Percentiles rank a stretch among this genome's conserved stretches.
Conservation (phyloP, 805 yeast species). For the Saturnispora bothae region DNA sequence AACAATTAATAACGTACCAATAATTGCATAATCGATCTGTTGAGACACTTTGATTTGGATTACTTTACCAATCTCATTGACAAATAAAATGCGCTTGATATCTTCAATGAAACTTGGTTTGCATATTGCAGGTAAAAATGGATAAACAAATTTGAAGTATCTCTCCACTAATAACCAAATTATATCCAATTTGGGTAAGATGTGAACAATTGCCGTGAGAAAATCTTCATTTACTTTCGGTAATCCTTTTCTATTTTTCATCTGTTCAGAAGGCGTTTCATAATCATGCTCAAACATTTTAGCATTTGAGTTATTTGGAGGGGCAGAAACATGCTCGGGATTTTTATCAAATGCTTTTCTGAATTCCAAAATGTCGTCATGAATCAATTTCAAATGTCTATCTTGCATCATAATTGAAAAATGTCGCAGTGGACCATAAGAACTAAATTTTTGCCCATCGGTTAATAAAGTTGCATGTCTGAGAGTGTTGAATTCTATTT, state of each 20-base stretch:
- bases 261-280: background rate
- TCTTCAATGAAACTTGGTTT: constrained; percentile 24
- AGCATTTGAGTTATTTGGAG: background rate
- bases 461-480: background rate
- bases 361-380: constrained; percentile 9
- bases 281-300: background rate
- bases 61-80: constrained; percentile 12
- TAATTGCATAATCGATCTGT: constrained; percentile 36
- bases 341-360: constrained; percentile 8
- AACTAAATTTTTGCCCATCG: background rate
- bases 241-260: too few species aligned
- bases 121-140: constrained; percentile 38
- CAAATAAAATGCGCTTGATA: constrained; percentile 27
- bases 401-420: constrained; percentile 3
- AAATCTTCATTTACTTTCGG: constrained; percentile 11
- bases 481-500: constrained; percentile 1
- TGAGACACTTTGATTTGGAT: constrained; percentile 26
- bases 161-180: constrained; percentile 37
- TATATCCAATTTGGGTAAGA: constrained; percentile 32
- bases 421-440: constrained; percentile 3
- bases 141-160: constrained; percentile 36
- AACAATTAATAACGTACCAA: constrained; percentile 36
- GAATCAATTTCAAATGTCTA: constrained; percentile 1
- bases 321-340: background rate
- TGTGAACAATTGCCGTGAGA: constrained; percentile 21